Conservation (phyloP, 2,329 filamentous ascomycete genomes). For the Ceratocystis albifundus region DNA sequence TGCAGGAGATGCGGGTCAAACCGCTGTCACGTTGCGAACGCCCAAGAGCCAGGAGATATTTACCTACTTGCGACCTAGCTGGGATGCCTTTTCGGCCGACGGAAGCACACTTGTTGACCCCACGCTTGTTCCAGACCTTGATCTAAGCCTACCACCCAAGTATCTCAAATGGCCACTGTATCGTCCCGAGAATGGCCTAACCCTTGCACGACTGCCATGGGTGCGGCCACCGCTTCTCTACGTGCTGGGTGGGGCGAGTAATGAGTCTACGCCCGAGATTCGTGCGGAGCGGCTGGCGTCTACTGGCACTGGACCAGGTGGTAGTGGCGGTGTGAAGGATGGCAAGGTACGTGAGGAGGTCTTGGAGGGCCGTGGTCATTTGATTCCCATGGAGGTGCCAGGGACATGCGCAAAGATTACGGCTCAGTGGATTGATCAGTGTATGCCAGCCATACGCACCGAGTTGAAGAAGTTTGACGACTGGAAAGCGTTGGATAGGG, state of each 20-base stretch:
- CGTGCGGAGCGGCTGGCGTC: constrained; percentile 47
- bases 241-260: constrained; percentile 52
- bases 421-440: constrained; percentile 45
- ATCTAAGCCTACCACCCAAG: constrained; percentile 31
- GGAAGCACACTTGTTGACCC: constrained; percentile 34
- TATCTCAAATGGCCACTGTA: constrained; percentile 48
- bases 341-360: constrained; percentile 57
- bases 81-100: constrained; percentile 33
- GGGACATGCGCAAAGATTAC: constrained; percentile 51
- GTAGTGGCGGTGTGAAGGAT: constrained; percentile 51
- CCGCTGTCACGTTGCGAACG: constrained; percentile 60
- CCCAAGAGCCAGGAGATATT: constrained; percentile 77
- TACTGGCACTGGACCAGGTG: constrained; percentile 56
- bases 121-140: constrained; percentile 37
- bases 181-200: constrained; percentile 49
- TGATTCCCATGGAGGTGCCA: constrained; percentile 74
- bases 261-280: constrained; percentile 41
- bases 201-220: constrained; percentile 45
- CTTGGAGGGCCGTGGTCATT: constrained; percentile 57
- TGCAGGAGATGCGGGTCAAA: background rate
- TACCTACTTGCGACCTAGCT: constrained; percentile 57
- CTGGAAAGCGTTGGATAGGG: constrained; percentile 40
- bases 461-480: constrained; percentile 46
- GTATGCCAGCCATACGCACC: constrained; percentile 45
- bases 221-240: constrained; percentile 57